Evolutionary conservation across 31 red algal species (phyloP), one percentile per base, ranked within the genome.

Genomic region (Endocladia muricata): DNA sequence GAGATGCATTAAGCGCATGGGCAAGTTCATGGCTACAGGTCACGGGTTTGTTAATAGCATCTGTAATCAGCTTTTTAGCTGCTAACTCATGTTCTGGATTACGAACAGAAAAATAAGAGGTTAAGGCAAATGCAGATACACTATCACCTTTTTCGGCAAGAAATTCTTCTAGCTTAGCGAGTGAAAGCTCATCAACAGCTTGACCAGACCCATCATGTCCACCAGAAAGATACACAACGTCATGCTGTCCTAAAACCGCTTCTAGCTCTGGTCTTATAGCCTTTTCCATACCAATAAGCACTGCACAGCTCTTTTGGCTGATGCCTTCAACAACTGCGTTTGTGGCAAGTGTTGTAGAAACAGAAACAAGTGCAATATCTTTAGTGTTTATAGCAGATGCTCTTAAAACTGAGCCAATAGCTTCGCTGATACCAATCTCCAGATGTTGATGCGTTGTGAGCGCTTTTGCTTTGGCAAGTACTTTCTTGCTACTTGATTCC

Each of bases 331-430:
- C 60, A 11, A 64, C 25, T 11, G 60, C 60, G 25, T 64, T 64
- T 64, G 60, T 64, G 25, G 60, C 60, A 64, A 64, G 60, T 23
- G 60, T 64, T 28, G 60, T 64, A 22, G 60, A 64, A 11, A 64
- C 13, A 28, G 17, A 22, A 22, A 64, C 60, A 11, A 64, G 26
- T 64, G 60, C 13, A 21, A 64, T 64, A 11, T 64, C 60, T 64
- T n/a, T n/a, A n/a, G n/a, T n/a, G n/a, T n/a, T n/a, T n/a, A n/a
- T n/a, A n/a, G n/a, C n/a, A n/a, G n/a, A n/a, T n/a, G n/a, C n/a
- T n/a, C n/a, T n/a, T n/a, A n/a, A n/a, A n/a, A n/a, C n/a, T n/a
- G n/a, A n/a, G n/a, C n/a, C n/a, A n/a, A n/a, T n/a, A n/a, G n/a
- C n/a, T n/a, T n/a, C n/a, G n/a, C n/a, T n/a, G n/a, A n/a, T n/a